phyloP scores from a whole-genome alignment of 1,139 yeast genomes.

The Lizanozyma gosingica region DNA sequence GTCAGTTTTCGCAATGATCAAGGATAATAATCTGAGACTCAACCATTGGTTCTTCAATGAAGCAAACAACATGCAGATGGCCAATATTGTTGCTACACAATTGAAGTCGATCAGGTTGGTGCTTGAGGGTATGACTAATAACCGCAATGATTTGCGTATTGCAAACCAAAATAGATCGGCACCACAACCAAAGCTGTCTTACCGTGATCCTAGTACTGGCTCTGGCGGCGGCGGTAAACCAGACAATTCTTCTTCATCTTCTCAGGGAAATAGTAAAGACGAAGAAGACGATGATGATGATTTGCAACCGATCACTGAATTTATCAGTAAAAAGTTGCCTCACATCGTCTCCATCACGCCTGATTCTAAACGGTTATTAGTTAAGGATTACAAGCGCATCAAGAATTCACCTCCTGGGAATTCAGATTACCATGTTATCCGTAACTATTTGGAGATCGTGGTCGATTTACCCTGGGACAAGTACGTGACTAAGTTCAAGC shows the following conservation, averaged over 20 bases:
- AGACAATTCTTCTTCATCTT: not conserved
- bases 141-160: conserved; percentile 5
- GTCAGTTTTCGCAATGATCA: conserved; percentile 24
- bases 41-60: conserved; percentile 42
- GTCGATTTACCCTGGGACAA: conserved; percentile 60
- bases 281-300: conserved; percentile 41
- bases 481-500: conserved; percentile 26
- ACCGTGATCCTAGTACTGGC: not conserved
- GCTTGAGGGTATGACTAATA: conserved; percentile 42
- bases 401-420: conserved; percentile 56
- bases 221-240: not conserved
- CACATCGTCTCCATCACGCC: conserved; percentile 22
- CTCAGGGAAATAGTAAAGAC: conserved; percentile 16
- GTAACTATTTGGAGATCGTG: conserved; percentile 64
- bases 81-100: conserved; percentile 53
- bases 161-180: not conserved
- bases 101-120: conserved; percentile 47
- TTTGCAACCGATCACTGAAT: conserved; percentile 31
- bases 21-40: conserved; percentile 24
- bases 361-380: conserved; percentile 50
- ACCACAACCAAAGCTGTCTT: not conserved
- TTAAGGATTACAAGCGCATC: conserved; percentile 58
- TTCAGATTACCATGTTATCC: conserved; percentile 66
- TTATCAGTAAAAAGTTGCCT: conserved; percentile 40
- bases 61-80: conserved; percentile 45